phyloP scores from a whole-genome alignment of 1,284 basidiomycete genomes.

The Microbotryum violaceum region DNA sequence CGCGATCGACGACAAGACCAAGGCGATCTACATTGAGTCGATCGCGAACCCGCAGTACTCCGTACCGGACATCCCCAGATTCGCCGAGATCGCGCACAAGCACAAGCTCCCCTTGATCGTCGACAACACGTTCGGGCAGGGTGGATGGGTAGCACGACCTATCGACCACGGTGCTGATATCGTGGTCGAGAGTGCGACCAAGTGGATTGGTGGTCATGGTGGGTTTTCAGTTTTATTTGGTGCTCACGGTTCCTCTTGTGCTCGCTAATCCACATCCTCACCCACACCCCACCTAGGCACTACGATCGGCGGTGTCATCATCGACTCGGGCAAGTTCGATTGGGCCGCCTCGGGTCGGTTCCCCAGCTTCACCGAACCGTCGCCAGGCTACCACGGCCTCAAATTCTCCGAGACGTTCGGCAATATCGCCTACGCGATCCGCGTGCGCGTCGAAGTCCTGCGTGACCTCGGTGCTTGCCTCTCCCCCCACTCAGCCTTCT shows the following conservation, averaged over 20 bases:
- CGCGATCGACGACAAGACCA: constrained; percentile 68
- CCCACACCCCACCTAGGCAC: constrained; percentile 55
- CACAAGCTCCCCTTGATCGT: constrained; percentile 70
- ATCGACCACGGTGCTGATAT: constrained; percentile 77
- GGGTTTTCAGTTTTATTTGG: no score
- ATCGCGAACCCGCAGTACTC: constrained; percentile 78
- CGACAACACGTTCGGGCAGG: constrained; percentile 55
- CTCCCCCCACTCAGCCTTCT: constrained; percentile 10
- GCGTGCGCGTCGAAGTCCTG: constrained; percentile 63
- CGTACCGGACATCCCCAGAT: constrained; percentile 60
- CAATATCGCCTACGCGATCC: constrained; percentile 60
- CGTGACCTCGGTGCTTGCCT: constrained; percentile 17
- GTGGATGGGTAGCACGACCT: constrained; percentile 61
- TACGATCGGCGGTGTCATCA: constrained; percentile 72
- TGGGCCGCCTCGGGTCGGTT: constrained; percentile 70
- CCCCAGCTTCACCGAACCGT: constrained; percentile 71
- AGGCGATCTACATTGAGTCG: constrained; percentile 60
- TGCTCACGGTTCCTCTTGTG: no score
- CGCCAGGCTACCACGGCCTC: constrained; percentile 73
- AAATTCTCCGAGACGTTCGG: constrained; percentile 58
- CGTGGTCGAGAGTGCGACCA: constrained; percentile 52
- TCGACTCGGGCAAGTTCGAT: constrained; percentile 80
- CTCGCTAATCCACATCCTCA: no score
- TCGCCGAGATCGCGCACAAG: constrained; percentile 71
- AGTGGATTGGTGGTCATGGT: constrained; percentile 70